Evolutionary conservation across 805 yeast genomes (phyloP), one percentile per base, ranked within the genome.

Genomic region (Lipomyces sp.): DNA sequence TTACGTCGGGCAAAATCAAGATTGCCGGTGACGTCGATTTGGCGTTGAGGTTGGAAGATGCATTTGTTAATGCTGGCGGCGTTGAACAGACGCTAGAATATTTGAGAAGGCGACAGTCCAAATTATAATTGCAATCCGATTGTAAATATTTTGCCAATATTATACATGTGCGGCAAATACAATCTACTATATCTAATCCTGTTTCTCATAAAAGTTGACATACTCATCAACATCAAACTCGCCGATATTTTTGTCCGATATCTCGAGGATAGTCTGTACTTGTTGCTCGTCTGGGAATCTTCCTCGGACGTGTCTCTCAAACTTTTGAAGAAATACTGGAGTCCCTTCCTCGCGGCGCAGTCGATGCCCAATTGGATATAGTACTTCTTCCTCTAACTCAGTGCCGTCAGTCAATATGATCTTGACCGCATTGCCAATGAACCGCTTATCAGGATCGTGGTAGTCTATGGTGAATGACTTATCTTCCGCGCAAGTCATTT

Each of bases 281-380:
- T 79, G 81, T 70, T 79, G 81, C 42, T 69, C 73, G 37, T 77
- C 73, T 30, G 76, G 78, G 69, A 82, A 83, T 65, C 84, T 81
- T 60, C 84, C 84, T 18, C 76, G 72, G 56, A 85, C 77, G 72
- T 85, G 88, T 60, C 80, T 81, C 73, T 83, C 81, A 69, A 85
- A 85, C 77, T 85, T 85, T 59, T 77, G 72, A 57, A 83, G 74
- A 65, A 85, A 73, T 13, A 85, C 81, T 37, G 88, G 87, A 61
- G 82, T 83, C 39, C 88, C 89, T 73, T 85, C 88, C 62, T 82
- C 84, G 68, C 89, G 80, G 75, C 89, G 83, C 70, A 78, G 77
- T 71, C 83, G 81, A 77, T 85, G 89, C 13, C 89, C 89, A 66
- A 85, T 68, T 78, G 74, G 89, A 75, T 80, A 84, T 74, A 85